Percentiles rank a stretch among this genome's conserved stretches.
Conservation (phyloP, 371 early-diverging fungal genomes). For the Saksenaea vasiformis region DNA sequence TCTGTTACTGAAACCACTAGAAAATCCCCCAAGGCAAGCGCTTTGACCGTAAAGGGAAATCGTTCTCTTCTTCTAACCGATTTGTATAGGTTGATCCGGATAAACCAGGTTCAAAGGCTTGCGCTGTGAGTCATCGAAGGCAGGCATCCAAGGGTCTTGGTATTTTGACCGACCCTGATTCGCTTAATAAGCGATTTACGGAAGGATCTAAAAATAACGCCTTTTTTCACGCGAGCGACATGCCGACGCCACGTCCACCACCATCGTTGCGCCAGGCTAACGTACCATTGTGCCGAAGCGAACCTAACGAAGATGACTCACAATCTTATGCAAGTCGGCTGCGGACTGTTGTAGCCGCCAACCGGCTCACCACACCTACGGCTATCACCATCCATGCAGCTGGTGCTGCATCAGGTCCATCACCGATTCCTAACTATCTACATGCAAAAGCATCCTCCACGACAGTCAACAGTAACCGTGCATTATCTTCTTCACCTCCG, state of each 20-base stretch:
- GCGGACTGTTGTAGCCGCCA: constrained; percentile 30
- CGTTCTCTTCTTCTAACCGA: not conserved
- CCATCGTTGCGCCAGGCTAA: constrained; percentile 23
- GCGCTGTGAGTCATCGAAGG: constrained; percentile 19
- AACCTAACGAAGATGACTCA: not conserved
- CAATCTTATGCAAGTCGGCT: constrained; percentile 31
- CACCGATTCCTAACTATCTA: constrained; percentile 38
- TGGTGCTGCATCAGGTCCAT: constrained; percentile 22
- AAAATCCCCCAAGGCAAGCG: not conserved
- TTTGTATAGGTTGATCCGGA: not conserved
- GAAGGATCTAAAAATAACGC: constrained; percentile 32
- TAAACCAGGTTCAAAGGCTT: not conserved
- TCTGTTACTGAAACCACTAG: not conserved
- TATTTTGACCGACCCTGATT: constrained; percentile 33
- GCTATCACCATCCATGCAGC: not conserved
- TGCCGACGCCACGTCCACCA: constrained; percentile 42
- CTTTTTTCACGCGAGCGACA: constrained; percentile 33
- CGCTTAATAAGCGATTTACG: constrained; percentile 6
- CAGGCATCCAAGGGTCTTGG: constrained; percentile 39
- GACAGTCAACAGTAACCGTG: not conserved
- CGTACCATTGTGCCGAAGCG: not conserved
- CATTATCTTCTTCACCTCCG: constrained; percentile 2
- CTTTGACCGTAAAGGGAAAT: not conserved
- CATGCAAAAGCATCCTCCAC: constrained; percentile 9
- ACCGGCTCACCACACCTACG: constrained; percentile 20